Evolutionary conservation across 2,329 filamentous ascomycete genomes (phyloP), one percentile per base, ranked within the genome.

Genomic region (Apiospora rasikravindrae): DNA sequence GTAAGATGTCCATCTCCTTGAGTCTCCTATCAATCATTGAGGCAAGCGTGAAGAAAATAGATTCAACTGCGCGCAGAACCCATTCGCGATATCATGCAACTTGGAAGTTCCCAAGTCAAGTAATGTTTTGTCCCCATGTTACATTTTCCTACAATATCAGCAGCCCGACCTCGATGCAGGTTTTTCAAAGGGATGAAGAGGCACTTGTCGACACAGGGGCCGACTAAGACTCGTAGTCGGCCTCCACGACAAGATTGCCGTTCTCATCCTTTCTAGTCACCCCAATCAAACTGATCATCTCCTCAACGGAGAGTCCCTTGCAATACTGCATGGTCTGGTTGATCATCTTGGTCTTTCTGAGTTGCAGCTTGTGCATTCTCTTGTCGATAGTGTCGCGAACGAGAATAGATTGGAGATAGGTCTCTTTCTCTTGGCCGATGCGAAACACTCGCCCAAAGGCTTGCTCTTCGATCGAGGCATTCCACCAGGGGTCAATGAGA

Each of bases 381-480:
- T 87, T 82, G 72, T 95, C 92, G 6, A 93, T 87, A 0, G 86
- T 88, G 5, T 87, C 83, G 1, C 83, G 80, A 0, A 90, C 84
- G 0, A 90, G 80, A 45, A 94, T 84, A 0, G 90, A 85, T 0
- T 88, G 85, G 72, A 93, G 86, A 14, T 88, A 82, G 0, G 91
- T 91, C 45, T 88, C 82, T 57, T 91, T 88, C 0, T 77, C 73
- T 74, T 96, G 93, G 0, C 92, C 92, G 2, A 91, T 89, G 6
- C 93, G 86, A 75, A 88, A 88, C 0, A 94, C 88, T 0, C 93
- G 87, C 1, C 82, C 82, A 51, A 86, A 86, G 0, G 88, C 91
- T 76, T 94, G 92, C n/a, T 89, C 82, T 75, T 94, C 91, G 0
- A 85, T 79, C 0, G 86, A 83, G 1, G 80, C 80, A 71, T 94